Evolutionary conservation across 2,329 filamentous ascomycete species (phyloP).

Genomic region (Pseudocercospora pini-densiflorae): DNA sequence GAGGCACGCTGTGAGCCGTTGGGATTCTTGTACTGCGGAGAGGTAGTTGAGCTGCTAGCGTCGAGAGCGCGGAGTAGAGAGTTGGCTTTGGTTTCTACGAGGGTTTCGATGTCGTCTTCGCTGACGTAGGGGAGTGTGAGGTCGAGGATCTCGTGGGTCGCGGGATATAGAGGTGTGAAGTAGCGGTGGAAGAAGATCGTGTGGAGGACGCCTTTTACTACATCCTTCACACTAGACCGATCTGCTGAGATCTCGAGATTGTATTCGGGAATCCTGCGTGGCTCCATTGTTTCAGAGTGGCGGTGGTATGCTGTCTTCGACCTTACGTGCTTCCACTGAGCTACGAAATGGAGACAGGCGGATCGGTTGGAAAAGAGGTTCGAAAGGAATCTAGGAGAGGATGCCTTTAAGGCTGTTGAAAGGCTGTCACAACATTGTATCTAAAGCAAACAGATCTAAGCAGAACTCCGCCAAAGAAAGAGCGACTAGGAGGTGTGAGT

Average conservation of each 20-base stretch:
- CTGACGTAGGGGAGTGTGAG: slow-evolving; percentile 87
- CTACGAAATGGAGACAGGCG: too few relatives aligned
- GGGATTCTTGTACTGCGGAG: slow-evolving; percentile 18
- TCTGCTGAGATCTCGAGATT: slow-evolving; percentile 94
- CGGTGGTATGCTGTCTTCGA: background rate
- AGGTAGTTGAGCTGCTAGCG: slow-evolving; percentile 36
- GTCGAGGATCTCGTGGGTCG: slow-evolving; percentile 86
- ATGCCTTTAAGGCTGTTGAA: background rate
- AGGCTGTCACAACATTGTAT: background rate
- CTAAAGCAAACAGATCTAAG: background rate
- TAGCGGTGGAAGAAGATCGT: slow-evolving; percentile 99
- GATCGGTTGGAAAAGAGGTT: background rate
- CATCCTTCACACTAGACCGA: slow-evolving; percentile 84
- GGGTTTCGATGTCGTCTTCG: slow-evolving; percentile 87
- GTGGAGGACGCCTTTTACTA: slow-evolving; percentile 92
- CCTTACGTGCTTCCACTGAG: too few relatives aligned
- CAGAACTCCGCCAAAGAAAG: background rate
- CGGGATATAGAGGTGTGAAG: slow-evolving; percentile 83
- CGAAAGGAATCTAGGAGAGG: slow-evolving; percentile 1
- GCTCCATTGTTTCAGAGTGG: slow-evolving; percentile 58
- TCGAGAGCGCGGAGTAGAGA: slow-evolving; percentile 78
- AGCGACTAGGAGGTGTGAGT: background rate
- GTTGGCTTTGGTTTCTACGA: slow-evolving; percentile 86
- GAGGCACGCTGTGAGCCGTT: slow-evolving; percentile 66
- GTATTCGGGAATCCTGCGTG: slow-evolving; percentile 78